A percentile compares a stretch with the other conserved stretches of the same genome.
Evolutionary conservation across 768 basidiomycete genomes (phyloP).

Genomic region (Suillus cothurnatus): DNA sequence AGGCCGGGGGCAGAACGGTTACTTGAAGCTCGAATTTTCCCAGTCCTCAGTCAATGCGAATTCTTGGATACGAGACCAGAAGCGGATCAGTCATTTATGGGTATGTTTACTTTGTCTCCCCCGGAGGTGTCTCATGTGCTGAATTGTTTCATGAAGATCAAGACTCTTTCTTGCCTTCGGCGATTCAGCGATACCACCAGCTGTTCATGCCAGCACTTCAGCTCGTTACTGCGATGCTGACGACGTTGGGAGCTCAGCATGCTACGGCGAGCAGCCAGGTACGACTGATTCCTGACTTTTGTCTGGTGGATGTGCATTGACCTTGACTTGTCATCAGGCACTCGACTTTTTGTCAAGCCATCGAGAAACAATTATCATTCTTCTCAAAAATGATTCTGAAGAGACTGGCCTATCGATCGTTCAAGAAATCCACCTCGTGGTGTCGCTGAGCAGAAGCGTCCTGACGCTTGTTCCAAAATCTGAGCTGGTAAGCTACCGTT

Average conservation of each 20-base stretch:
- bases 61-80: conserved; percentile 87
- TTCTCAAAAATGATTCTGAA: conserved; percentile 75
- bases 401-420: conserved; percentile 64
- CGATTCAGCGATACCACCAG: conserved; percentile 89
- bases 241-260: conserved; percentile 74
- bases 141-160: conserved; percentile 50
- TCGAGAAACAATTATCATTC: conserved; percentile 78
- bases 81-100: conserved; percentile 79
- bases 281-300: conserved; percentile 13
- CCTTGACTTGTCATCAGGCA: conserved; percentile 46
- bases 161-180: conserved; percentile 86
- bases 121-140: neutral
- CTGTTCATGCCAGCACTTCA: conserved; percentile 86
- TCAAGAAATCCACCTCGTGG: conserved; percentile 79
- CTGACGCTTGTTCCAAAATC: conserved; percentile 72
- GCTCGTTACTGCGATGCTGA: conserved; percentile 73
- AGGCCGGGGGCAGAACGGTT: conserved; percentile 83
- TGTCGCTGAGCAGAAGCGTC: conserved; percentile 69
- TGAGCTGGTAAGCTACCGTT: conserved; percentile 63
- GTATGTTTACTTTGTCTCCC: conserved; percentile 39
- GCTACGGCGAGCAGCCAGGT: conserved; percentile 72
- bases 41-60: conserved; percentile 79
- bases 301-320: neutral
- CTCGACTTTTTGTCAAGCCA: conserved; percentile 83
- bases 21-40: conserved; percentile 74